phyloP scores from a whole-genome alignment of 2,329 filamentous ascomycete genomes.

The Ceratocystis diversiconidia region DNA sequence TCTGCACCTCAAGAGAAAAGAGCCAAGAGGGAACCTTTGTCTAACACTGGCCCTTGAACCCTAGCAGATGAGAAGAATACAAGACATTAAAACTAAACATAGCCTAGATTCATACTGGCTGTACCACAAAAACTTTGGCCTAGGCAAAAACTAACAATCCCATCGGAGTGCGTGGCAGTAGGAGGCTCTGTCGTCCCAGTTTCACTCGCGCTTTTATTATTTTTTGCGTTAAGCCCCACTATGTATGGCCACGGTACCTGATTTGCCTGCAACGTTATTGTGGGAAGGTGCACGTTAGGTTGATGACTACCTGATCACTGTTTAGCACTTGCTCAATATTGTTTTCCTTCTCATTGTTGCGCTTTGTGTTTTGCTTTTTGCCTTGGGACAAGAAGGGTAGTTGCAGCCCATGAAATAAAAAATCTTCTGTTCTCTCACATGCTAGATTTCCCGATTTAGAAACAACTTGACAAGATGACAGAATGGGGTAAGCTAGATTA shows the following conservation, averaged over 20 bases:
- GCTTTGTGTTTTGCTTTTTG: neutral
- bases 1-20: neutral
- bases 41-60: neutral
- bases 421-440: neutral
- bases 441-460: neutral
- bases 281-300: neutral
- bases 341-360: neutral
- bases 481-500: neutral
- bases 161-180: too few species aligned
- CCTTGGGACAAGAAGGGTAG: neutral
- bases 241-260: neutral
- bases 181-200: too few species aligned
- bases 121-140: neutral
- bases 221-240: neutral
- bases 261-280: slow-evolving; percentile 3
- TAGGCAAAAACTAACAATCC: too few species aligned
- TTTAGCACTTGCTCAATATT: neutral
- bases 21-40: neutral
- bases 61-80: neutral
- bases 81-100: too few species aligned
- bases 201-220: neutral
- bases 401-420: neutral
- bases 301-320: neutral
- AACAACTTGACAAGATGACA: neutral
- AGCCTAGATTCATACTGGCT: neutral